Evolutionary conservation across 2,329 filamentous ascomycete genomes (phyloP).

Genomic region (Pseudogymnoascus sp.): DNA sequence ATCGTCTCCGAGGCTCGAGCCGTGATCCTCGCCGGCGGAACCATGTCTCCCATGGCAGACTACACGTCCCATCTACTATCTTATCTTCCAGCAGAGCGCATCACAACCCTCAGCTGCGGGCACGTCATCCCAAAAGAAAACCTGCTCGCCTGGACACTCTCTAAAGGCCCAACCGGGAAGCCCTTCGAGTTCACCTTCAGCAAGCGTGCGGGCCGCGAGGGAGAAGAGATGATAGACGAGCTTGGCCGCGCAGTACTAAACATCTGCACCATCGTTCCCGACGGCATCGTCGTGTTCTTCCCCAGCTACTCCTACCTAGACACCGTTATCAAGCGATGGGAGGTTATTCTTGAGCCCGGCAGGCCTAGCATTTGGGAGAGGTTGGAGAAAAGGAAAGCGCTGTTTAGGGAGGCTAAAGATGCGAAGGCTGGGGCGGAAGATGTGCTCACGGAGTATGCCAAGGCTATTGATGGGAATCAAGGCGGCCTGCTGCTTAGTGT

Average conservation of each 20-base stretch:
- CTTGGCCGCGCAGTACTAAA: constrained; percentile 67
- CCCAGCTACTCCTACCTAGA: constrained; percentile 89
- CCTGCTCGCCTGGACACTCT: constrained; percentile 68
- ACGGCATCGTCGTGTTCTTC: constrained; percentile 91
- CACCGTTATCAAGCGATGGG: constrained; percentile 59
- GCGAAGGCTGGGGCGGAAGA: constrained; percentile 56
- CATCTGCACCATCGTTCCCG: constrained; percentile 65
- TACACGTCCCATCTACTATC: constrained; percentile 83
- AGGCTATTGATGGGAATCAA: constrained; percentile 50
- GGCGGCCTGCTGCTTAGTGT: constrained; percentile 83
- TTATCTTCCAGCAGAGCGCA: constrained; percentile 50
- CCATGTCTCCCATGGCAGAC: constrained; percentile 94
- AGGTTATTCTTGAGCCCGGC: constrained; percentile 26
- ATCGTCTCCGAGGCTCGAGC: constrained; percentile 78
- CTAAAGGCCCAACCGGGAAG: constrained; percentile 35
- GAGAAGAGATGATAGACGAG: constrained; percentile 55
- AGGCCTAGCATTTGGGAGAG: constrained; percentile 46
- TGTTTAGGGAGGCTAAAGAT: constrained; percentile 52
- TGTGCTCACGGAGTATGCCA: constrained; percentile 63
- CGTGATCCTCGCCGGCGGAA: constrained; percentile 86
- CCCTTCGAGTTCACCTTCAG: constrained; percentile 85
- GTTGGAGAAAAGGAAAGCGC: constrained; percentile 48
- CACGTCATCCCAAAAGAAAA: constrained; percentile 85
- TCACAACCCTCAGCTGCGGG: constrained; percentile 81
- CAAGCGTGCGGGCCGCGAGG: constrained; percentile 50